Base-by-base conservation (phyloP, 75 land plant species). In the Gnetum montanum region DNA sequence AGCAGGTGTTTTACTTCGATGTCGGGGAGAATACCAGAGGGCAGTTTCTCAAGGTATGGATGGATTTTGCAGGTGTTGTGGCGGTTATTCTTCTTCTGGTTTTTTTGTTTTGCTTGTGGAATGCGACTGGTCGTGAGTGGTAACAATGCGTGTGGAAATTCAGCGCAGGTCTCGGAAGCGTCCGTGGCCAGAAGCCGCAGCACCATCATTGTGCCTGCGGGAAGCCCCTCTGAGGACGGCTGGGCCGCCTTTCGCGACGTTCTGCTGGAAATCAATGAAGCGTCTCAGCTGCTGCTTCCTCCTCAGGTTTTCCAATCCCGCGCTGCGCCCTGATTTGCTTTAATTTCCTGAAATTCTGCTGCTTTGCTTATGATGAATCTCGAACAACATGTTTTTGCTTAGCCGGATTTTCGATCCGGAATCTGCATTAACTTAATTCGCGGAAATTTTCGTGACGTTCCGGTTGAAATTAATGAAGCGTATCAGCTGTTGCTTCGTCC, bases 141-240 rank as follows among this genome's bases (percentile, higher is more conserved):
- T n/a, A n/a, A n/a, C n/a, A n/a, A n/a, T n/a, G 13, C 28, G 57
- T 31, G 8, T 34, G 16, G 25, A 6, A 52, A 27, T 25, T 28
- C 15, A 31, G 29, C 65, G 67, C 68, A 93, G 95, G 70, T 93
- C 15, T 88, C 98, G 29, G 96, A 93, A 57, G 96, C 87, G 51
- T 90, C 96, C 46, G 84, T 88, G 11, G 79, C 67, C 28, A 78
- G 93, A 54, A 88, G 70, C 61, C 84, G 96, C 6, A 93, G 95
- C 62, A 92, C 98, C 8, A 88, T 93, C 37, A 93, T 93, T 67
- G 90, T 89, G 34, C 97, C 97, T 31, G 85, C 97, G 30, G 98
- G 98, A 41, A 80, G 67, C 51, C 59, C 71, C 6, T 46, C 66
- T 18, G 96, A 79, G 31, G 97, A 92, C 49, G 98, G 96, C 5